Evolutionary conservation across 345 rosid species (phyloP).

Genomic region (Raphanus raphanistrum): DNA sequence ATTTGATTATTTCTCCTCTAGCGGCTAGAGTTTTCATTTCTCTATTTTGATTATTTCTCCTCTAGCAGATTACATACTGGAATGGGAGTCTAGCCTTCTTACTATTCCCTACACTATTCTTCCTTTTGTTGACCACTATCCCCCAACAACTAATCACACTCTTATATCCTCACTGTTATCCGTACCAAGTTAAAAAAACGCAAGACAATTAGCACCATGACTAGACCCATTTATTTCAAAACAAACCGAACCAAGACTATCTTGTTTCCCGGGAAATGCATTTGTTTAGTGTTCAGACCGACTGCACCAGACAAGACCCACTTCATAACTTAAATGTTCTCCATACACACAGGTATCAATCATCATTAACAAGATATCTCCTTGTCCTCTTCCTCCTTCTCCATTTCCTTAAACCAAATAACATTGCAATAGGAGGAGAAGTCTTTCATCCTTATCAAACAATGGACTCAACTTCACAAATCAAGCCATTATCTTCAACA

Average conservation of each 20-base stretch:
- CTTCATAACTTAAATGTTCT: too few species aligned
- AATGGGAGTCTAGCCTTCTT: conserved; percentile 48
- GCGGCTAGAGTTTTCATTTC: conserved; percentile 42
- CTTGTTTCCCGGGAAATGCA: too few species aligned
- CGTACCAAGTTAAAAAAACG: conserved; percentile 48
- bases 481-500: conserved; percentile 53
- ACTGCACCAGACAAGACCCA: too few species aligned
- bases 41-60: conserved; percentile 80
- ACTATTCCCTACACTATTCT: conserved; percentile 51
- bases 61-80: conserved; percentile 16
- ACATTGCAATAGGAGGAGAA: conserved; percentile 49
- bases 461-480: conserved; percentile 15
- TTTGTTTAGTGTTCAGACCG: too few species aligned
- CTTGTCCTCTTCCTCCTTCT: too few species aligned
- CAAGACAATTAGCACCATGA: conserved; percentile 20
- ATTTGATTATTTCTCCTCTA: conserved; percentile 77
- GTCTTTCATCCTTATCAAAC: conserved; percentile 8
- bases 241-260: conserved; percentile 40
- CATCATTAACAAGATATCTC: too few species aligned
- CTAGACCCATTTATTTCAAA: background rate
- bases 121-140: conserved; percentile 54
- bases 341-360: too few species aligned
- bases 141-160: conserved; percentile 39
- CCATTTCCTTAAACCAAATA: conserved; percentile 61
- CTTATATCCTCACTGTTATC: conserved; percentile 64